Conservation (phyloP, 495 filamentous ascomycete genomes). For the Tuber magnatum region DNA sequence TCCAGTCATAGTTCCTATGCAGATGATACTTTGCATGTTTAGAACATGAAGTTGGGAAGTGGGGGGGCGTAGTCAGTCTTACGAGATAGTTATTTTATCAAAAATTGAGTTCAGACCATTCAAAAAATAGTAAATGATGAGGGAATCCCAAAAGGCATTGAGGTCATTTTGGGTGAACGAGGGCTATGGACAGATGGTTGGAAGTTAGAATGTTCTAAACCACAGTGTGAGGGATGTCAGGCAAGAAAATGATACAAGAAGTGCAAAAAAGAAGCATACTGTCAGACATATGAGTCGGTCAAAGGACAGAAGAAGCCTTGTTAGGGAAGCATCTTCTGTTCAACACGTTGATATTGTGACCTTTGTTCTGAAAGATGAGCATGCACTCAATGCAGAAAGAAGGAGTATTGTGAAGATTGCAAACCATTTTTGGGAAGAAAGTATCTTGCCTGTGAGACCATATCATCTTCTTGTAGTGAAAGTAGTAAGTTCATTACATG, state of each 20-base stretch:
- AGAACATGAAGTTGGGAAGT: conserved; percentile 9
- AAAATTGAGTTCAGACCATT: too few species aligned
- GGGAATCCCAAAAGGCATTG: too few species aligned
- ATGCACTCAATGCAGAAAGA: not conserved
- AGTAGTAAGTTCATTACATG: not conserved
- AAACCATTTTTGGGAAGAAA: not conserved
- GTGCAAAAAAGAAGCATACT: not conserved
- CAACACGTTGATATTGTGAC: not conserved
- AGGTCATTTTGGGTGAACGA: conserved; percentile 6
- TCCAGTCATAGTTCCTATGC: conserved; percentile 10
- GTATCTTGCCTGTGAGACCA: not conserved
- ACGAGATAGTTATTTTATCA: too few species aligned
- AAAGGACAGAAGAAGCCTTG: not conserved
- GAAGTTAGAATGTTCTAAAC: not conserved
- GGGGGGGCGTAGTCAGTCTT: not conserved
- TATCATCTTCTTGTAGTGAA: not conserved
- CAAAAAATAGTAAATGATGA: too few species aligned
- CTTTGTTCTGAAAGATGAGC: not conserved
- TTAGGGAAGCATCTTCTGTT: not conserved
- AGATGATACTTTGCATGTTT: conserved; percentile 6
- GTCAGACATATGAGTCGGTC: not conserved
- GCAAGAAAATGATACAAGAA: not conserved
- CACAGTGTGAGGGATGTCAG: not conserved
- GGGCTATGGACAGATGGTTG: conserved; percentile 1
- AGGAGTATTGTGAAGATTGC: not conserved